phyloP scores from a whole-genome alignment of 371 early-diverging fungal genomes.

The Enterocytospora artemiae region DNA sequence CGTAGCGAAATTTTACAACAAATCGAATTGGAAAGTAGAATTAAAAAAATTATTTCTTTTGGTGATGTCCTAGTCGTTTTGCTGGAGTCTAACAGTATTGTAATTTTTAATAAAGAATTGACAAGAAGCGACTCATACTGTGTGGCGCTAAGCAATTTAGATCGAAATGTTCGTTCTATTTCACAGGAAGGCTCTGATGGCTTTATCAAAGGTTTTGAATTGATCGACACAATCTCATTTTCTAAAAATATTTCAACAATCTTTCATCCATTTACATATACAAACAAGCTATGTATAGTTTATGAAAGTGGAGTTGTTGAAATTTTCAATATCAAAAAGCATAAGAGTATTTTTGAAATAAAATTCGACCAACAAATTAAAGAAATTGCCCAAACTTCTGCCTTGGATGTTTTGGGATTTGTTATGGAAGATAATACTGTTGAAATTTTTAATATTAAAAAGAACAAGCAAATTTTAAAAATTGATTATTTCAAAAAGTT shows the following conservation, averaged over 20 bases:
- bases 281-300: conserved; percentile 6
- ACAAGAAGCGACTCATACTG: too few relatives aligned
- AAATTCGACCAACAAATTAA: not conserved
- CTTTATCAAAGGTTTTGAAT: too few relatives aligned
- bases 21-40: too few relatives aligned
- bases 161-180: too few relatives aligned
- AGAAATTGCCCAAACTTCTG: conserved; percentile 2
- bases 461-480: conserved; percentile 9
- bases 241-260: not conserved
- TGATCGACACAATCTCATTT: too few relatives aligned
- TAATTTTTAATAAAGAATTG: too few relatives aligned
- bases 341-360: conserved; percentile 1
- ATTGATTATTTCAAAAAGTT: not conserved
- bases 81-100: too few relatives aligned
- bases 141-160: too few relatives aligned
- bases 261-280: conserved; percentile 11
- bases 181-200: too few relatives aligned
- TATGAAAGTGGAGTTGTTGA: not conserved
- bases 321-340: conserved; percentile 5
- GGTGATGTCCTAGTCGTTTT: not conserved
- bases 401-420: conserved; percentile 7
- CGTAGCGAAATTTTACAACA: too few relatives aligned
- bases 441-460: conserved; percentile 8
- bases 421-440: not conserved
- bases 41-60: not conserved